Base-by-base conservation (phyloP, 2,329 filamentous ascomycete genomes). In the Fonsecaea pugnacius region DNA sequence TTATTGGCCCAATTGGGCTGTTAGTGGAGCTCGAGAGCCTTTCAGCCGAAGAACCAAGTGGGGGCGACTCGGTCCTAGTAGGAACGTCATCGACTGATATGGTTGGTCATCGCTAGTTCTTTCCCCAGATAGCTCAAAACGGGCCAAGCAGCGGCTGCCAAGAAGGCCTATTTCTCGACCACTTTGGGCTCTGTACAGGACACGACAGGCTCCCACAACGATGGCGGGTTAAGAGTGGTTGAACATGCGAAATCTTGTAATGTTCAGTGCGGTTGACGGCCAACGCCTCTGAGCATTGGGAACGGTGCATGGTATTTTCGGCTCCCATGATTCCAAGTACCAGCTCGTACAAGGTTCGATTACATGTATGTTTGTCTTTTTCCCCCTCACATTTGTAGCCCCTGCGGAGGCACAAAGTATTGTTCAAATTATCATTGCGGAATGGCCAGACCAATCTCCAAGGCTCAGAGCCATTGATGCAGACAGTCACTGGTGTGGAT, bases 41-140 rank as follows among this genome's bases (percentile, higher is more conserved):
- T 21, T 18, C 3, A 27, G 4, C 40, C n/a, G 40, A 46, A 21
- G 40, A 46, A 21, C n/a, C 40, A 46, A 46, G 40, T 21, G 40
- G 40, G 40, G 40, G 1, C 1, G 6, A 1, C n/a, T 9, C 5
- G 18, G 21, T 9, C 21, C 24, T 24, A 18, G 43, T 2, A 48
- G 4, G 43, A 14, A 21, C 43, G 27, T 24, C 24, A 16, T 48
- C 9, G 21, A 24, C 21, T 21, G 43, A 24, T 24, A 24, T 12
- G 43, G 43, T 24, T 48, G 21, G 43, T 48, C 18, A 3, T 48
- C 43, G 43, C 43, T 48, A 48, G 43, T 48, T 48, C 43, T 24
- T 48, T 27, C 43, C 43, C 18, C 18, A 4, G 18, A 24, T 4
- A 12, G 9, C 43, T 27, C 3, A 8, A 27, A 46, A 21, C 12